A percentile compares a stretch with the other conserved stretches of the same genome.
Conservation (phyloP, 2,329 filamentous ascomycete genomes). For the Aspergillus calidoustus region DNA sequence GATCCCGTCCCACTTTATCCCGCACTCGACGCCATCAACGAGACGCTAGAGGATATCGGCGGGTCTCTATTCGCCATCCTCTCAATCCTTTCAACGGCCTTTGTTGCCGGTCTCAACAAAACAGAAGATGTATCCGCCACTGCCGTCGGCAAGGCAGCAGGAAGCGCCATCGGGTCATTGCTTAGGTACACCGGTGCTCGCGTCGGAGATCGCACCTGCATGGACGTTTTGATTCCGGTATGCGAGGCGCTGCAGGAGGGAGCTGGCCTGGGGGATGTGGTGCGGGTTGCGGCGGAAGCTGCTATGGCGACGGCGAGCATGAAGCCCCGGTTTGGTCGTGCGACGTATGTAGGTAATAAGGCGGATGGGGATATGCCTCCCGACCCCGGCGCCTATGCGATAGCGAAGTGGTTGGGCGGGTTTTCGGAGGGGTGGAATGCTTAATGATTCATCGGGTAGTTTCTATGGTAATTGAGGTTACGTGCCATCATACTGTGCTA, state of each 20-base stretch:
- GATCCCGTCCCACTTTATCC: neutral
- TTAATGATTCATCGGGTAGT: too few relatives aligned
- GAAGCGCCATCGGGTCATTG: neutral
- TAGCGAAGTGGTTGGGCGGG: too few relatives aligned
- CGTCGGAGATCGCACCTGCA: slow-evolving; percentile 1
- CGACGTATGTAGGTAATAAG: slow-evolving; percentile 1
- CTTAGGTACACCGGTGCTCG: neutral
- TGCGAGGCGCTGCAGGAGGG: neutral
- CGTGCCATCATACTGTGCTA: too few relatives aligned
- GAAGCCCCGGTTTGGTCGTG: neutral
- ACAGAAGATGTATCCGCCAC: neutral
- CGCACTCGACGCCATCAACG: neutral
- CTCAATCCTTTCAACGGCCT: neutral
- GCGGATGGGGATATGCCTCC: neutral
- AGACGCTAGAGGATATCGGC: neutral
- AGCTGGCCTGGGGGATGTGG: neutral
- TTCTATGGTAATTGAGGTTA: too few relatives aligned
- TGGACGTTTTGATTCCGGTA: slow-evolving; percentile 1
- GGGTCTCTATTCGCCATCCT: neutral
- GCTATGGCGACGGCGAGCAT: neutral
- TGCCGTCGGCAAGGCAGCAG: neutral
- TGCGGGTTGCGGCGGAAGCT: neutral
- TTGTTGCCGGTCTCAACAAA: neutral
- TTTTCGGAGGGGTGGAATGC: too few relatives aligned
- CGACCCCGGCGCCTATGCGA: neutral